phyloP scores from a whole-genome alignment of 129 eudicot species.

The Tagetes patula region DNA sequence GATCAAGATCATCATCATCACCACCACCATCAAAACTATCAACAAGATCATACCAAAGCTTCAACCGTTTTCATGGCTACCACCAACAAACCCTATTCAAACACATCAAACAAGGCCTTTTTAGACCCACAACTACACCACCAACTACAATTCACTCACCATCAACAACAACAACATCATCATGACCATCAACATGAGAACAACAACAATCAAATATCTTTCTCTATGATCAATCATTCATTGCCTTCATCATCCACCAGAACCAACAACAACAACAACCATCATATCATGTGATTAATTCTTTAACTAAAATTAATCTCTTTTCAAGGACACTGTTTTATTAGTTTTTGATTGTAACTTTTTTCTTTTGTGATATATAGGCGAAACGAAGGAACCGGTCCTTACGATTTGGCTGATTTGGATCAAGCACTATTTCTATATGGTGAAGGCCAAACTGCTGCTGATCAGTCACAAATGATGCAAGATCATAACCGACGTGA shows the following conservation, averaged over 20 bases:
- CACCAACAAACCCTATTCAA: constrained; percentile 41
- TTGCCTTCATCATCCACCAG: constrained; percentile 56
- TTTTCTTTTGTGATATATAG: constrained; percentile 24
- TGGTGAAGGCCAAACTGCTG: constrained; percentile 67
- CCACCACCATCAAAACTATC: constrained; percentile 38
- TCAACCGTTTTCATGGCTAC: constrained; percentile 44
- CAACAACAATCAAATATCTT: constrained; percentile 62
- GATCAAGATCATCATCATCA: constrained; percentile 21
- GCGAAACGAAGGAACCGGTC: constrained; percentile 62
- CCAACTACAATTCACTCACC: constrained; percentile 43
- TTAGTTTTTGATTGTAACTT: neutral
- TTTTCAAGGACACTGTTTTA: neutral
- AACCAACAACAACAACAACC: constrained; percentile 27
- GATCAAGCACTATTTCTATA: constrained; percentile 88
- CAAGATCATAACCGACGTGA: constrained; percentile 78
- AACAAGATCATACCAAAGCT: constrained; percentile 32
- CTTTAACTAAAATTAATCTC: neutral
- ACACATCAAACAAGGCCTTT: constrained; percentile 29
- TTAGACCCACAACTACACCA: constrained; percentile 42
- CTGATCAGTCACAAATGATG: constrained; percentile 47
- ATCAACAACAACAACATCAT: constrained; percentile 47
- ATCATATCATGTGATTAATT: constrained; percentile 48
- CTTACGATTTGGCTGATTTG: constrained; percentile 84
- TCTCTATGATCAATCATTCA: constrained; percentile 68
- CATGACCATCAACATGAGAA: too few relatives aligned